A percentile compares a stretch with the other conserved stretches of the same genome.
phyloP scores from a whole-genome alignment of 192 early-diverging fungal genomes.

The Bifiguratus adelaidae region DNA sequence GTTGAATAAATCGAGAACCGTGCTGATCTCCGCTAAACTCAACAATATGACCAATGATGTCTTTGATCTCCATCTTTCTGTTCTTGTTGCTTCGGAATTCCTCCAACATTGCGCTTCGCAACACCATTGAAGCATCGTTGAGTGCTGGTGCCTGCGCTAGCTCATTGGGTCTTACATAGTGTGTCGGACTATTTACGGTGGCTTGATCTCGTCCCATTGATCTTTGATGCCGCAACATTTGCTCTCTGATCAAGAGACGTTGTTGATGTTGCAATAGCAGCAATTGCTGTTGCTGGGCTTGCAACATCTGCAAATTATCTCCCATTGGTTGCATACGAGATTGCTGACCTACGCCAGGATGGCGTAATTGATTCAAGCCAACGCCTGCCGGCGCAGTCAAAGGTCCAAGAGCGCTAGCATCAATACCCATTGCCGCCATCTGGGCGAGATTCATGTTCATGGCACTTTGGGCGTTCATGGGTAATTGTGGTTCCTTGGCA shows the following conservation, averaged over 20 bases:
- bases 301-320: slow-evolving; percentile 33
- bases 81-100: slow-evolving; percentile 98
- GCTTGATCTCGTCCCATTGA: no score
- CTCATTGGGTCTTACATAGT: slow-evolving; percentile 17
- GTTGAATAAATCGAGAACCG: slow-evolving; percentile 97
- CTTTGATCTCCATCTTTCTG: slow-evolving; percentile 92
- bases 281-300: slow-evolving; percentile 35
- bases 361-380: slow-evolving; percentile 1
- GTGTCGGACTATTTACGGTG: slow-evolving; percentile 8
- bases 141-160: slow-evolving; percentile 6
- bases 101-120: slow-evolving; percentile 82
- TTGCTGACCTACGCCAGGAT: slow-evolving; percentile 5
- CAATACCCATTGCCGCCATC: slow-evolving; percentile 8
- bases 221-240: slow-evolving; percentile 36
- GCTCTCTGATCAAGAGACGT: slow-evolving; percentile 28
- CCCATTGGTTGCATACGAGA: slow-evolving; percentile 15
- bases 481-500: slow-evolving; percentile 10
- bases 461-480: no score
- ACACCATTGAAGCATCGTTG: slow-evolving; percentile 43
- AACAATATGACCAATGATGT: slow-evolving; percentile 88
- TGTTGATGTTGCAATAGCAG: slow-evolving; percentile 38
- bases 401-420: slow-evolving; percentile 8
- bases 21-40: slow-evolving; percentile 99
- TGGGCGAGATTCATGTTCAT: slow-evolving; percentile 15
- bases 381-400: slow-evolving; percentile 21